These are phyloP conservation scores for Phanerochaete carnosa DNA, from an alignment of 768 basidiomycete genomes.

Conservation along the genomic window DNA sequence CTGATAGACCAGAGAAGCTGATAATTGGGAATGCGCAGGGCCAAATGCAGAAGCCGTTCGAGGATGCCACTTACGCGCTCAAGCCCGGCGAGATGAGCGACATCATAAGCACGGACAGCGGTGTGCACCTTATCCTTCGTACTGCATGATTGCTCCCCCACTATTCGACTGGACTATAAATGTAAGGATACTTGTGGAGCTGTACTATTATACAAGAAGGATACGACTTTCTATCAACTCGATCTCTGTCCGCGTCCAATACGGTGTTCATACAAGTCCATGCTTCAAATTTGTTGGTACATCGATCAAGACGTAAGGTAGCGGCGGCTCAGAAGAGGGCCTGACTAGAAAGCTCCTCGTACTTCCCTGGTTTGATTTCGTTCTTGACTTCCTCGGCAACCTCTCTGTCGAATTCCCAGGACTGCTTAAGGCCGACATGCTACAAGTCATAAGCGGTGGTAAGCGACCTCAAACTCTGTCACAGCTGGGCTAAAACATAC, in stretches of 20 bases:
- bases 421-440: slow-evolving; percentile 20
- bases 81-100: slow-evolving; percentile 76
- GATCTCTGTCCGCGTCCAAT: not conserved
- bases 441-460: not conserved
- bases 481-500: not conserved
- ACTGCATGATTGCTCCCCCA: slow-evolving; percentile 45
- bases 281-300: not conserved
- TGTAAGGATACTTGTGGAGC: not conserved
- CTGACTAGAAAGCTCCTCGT: slow-evolving; percentile 18
- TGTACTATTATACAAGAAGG: slow-evolving; percentile 1
- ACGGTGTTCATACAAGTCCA: not conserved
- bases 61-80: slow-evolving; percentile 78
- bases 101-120: slow-evolving; percentile 86
- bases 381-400: slow-evolving; percentile 15
- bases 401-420: slow-evolving; percentile 19
- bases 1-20: not conserved
- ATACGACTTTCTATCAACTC: not conserved
- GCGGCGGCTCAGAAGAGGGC: slow-evolving; percentile 13
- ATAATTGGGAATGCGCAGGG: slow-evolving; percentile 30
- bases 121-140: slow-evolving; percentile 90
- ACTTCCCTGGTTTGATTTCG: slow-evolving; percentile 22
- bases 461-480: not conserved
- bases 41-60: slow-evolving; percentile 98
- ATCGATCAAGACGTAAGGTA: not conserved
- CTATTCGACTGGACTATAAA: not conserved